Percentiles rank a stretch among this genome's conserved stretches.
Conservation (phyloP, 805 yeast species). For the Torulaspora delbrueckii region DNA sequence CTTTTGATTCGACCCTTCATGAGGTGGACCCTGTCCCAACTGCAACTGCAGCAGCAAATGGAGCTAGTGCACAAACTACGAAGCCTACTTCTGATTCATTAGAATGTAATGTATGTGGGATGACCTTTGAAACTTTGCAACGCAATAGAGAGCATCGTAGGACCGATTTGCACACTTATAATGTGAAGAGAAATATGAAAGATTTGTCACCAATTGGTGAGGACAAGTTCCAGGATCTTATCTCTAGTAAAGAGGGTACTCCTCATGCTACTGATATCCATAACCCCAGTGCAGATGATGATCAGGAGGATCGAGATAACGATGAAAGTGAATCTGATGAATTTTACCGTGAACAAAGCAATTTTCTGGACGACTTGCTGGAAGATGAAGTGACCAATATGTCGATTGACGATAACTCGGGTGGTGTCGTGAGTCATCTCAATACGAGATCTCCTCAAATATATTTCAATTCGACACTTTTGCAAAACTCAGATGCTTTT, state of each 20-base stretch:
- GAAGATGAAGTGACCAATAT: constrained; percentile 23
- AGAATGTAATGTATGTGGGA: constrained; percentile 28
- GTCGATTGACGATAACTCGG: constrained; percentile 14
- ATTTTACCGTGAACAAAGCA: constrained; percentile 24
- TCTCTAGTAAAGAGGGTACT: constrained; percentile 15
- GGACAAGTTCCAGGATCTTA: constrained; percentile 51
- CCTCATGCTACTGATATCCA: constrained; percentile 45
- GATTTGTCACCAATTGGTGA: constrained; percentile 47
- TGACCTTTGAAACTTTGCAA: constrained; percentile 15
- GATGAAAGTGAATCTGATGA: constrained; percentile 31
- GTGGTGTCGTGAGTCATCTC: constrained; percentile 45
- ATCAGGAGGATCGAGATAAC: constrained; percentile 33
- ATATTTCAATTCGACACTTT: constrained; percentile 46
- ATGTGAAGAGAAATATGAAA: constrained; percentile 48
- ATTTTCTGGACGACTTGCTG: constrained; percentile 26
- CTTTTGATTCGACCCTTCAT: constrained; percentile 50
- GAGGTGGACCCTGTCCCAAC: constrained; percentile 20
- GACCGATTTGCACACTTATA: constrained; percentile 54
- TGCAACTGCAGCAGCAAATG: background rate
- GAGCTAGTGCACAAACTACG: background rate
- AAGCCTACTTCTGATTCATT: constrained; percentile 8
- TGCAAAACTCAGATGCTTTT: constrained; percentile 47
- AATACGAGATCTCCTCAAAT: constrained; percentile 70
- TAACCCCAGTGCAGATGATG: constrained; percentile 35
- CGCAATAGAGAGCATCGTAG: constrained; percentile 45